These are phyloP conservation scores for Rhytidhysteron rufulum DNA, from an alignment of 2,329 filamentous ascomycete genomes.

Conservation along the genomic window DNA sequence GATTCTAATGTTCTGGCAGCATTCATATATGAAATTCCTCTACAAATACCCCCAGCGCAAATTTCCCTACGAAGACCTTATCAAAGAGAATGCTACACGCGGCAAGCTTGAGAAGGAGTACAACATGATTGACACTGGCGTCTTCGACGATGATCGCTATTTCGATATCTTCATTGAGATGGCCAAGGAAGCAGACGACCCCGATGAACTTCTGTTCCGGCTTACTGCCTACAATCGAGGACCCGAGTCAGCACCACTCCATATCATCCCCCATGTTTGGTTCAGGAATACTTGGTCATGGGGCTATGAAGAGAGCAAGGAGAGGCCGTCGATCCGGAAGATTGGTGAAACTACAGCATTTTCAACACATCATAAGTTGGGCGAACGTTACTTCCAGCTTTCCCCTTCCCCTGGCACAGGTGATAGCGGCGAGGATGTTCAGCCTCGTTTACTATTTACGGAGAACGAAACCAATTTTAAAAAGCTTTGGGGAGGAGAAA, in stretches of 20 bases:
- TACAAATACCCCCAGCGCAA: conserved; percentile 94
- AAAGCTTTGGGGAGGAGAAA: conserved; percentile 67
- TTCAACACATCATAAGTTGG: conserved; percentile 75
- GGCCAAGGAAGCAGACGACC: conserved; percentile 87
- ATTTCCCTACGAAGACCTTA: conserved; percentile 87
- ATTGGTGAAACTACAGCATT: conserved; percentile 65
- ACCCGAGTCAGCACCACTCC: conserved; percentile 81
- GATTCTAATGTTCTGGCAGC: conserved; percentile 47
- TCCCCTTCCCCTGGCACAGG: conserved; percentile 88
- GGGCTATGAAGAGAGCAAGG: conserved; percentile 71
- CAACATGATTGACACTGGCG: conserved; percentile 83
- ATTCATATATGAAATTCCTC: conserved; percentile 98
- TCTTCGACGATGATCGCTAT: conserved; percentile 85
- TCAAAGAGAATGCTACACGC: conserved; percentile 77
- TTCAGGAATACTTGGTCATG: conserved; percentile 97
- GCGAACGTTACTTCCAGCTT: conserved; percentile 76
- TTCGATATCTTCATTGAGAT: conserved; percentile 98
- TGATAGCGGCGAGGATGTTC: conserved; percentile 72
- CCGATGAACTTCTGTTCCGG: conserved; percentile 88
- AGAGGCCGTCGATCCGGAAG: conserved; percentile 74
- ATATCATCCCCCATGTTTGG: conserved; percentile 93
- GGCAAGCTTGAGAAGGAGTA: conserved; percentile 79
- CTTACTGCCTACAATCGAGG: conserved; percentile 96
- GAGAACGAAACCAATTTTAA: conserved; percentile 93
- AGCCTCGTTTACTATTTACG: conserved; percentile 84